Evolutionary conservation across 2,329 filamentous ascomycete genomes (phyloP), one percentile per base, ranked within the genome.

Genomic region (Venturia nashicola): DNA sequence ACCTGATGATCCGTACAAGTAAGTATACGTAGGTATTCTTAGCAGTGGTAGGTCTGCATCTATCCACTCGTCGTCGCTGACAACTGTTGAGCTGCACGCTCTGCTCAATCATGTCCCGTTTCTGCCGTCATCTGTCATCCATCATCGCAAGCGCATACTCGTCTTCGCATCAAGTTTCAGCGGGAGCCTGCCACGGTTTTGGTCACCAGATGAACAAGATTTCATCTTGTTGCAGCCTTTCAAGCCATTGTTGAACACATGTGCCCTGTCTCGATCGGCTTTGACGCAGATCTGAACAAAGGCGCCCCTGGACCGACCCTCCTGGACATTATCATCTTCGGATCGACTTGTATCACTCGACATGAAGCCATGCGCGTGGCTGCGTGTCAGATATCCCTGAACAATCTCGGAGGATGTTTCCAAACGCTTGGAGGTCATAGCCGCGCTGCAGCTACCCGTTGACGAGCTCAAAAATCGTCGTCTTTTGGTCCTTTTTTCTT

Each of bases 311-410:
- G 51, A 55, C 32, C 27, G 51, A 48, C 46, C n/a, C 14, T 60
- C 39, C 36, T 42, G 36, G 34, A 34, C 34, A 40, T 43, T 60
- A 39, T 60, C 42, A 39, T 60, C 42, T 60, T 60, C 59, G 59
- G 59, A 60, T 60, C 59, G 36, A 44, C 42, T 60, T 60, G 59
- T 39, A 42, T 44, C 59, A 60, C 27, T 44, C 23, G 23, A 60
- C 59, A 36, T 23, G 40, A 27, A 27, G 39, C 59, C 27, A 57
- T 57, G 51, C 51, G 27, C 32, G 59, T 60, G 42, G 59, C 59
- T 60, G 59, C 59, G 59, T 60, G 59, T 60, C 59, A 60, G 39
- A 60, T 27, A 44, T 43, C 59, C 59, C 59, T 60, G 59, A 42
- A 57, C 36, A 36, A 43, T 60, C 36, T 60, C 59, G 59, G 59